Evolutionary conservation across 805 yeast species (phyloP), one percentile per base, ranked within the genome.

Genomic region (Lipomyces mesembrius): DNA sequence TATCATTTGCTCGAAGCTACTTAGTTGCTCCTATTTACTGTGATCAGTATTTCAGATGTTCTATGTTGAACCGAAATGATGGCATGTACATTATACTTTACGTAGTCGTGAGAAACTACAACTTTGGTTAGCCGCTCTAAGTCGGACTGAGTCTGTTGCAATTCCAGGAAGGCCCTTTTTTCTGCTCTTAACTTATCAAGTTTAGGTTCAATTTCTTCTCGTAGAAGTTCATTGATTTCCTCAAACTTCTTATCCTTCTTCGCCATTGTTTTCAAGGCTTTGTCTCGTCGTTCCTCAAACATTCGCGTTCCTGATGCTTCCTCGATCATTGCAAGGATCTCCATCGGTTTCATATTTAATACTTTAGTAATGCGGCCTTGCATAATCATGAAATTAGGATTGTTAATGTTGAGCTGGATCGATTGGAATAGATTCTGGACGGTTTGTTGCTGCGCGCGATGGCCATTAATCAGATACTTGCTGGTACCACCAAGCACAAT

Each of bases 341-440:
- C 98, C 1, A 86, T 81, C 0, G 99, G 96, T 74, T 91, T 92
- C 98, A 95, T 95, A 77, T 95, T 95, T 74, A 95, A 83, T 71
- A 95, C 98, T 77, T 95, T 94, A 43, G 99, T 96, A 79, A 96
- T 95, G 76, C 92, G 91, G 67, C 99, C 99, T 79, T 95, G 99
- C 99, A 96, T 95, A 75, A 95, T 95, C 73, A 95, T 83, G 79
- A 95, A 95, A 77, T 95, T 95, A 39, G 99, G 99, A 76, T 94
- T 95, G 77, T 95, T 95, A 77, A 95, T 94, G 76, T 95, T 95
- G 69, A 95, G 84, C 79, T 95, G 99, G 27, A 96, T 97, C 20
- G 96, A 89, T 77, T 94, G 98, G 77, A 96, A 93, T 61, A 96
- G 79, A 73, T 89, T 93, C 64, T 92, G 83, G 1, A 95, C 97